Base-by-base conservation (phyloP, 768 basidiomycete genomes). In the Kwoniella sp. region DNA sequence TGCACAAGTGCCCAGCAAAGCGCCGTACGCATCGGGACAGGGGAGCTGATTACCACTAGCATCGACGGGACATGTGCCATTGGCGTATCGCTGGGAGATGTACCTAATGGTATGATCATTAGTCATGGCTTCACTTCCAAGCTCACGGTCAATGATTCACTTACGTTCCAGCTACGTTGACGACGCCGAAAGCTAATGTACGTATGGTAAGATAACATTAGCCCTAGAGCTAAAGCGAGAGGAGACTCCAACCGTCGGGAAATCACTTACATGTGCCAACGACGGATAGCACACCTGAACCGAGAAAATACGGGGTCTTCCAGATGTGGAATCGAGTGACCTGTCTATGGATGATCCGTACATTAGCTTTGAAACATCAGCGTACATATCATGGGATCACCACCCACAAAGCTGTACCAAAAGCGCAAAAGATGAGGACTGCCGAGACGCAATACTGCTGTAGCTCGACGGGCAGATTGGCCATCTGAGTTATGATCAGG, bases 231-330 rank as follows among this genome's bases (percentile, higher is more conserved):
- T 7, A 5, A 37, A 13, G 7, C 34, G 13, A 37, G 13, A 37
- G 13, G 34, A 37, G 34, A 13, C 11, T 55, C 53, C 5, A 13
- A 13, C 53, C 7, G 53, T 8, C 53, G 23, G 9, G 53, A 20
- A 8, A 5, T 8, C 15, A 55, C 53, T 12, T 30, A 55, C 53
- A 57, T 1, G 66, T 67, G 2, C 91, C 91, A 4, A 92, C 90
- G 20, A 92, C 90, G 7, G 87, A 87, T 60, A 93, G 83, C 22
- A 92, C 80, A 0, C 91, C 91, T n/a, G 90, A 91, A 2, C 90
- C 89, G 20, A 91, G 83, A 54, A 68, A 87, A 71, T 90, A 90
- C 1, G 86, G 83, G 15, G 82, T 79, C 2, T 65, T 61, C 48
- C 28, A 63, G 17, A 63, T 59, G 20, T 59, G 28, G 28, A 59